These are phyloP conservation scores for Vitis riparia DNA, from an alignment of 164 flowering plant genomes.

Conservation along the genomic window DNA sequence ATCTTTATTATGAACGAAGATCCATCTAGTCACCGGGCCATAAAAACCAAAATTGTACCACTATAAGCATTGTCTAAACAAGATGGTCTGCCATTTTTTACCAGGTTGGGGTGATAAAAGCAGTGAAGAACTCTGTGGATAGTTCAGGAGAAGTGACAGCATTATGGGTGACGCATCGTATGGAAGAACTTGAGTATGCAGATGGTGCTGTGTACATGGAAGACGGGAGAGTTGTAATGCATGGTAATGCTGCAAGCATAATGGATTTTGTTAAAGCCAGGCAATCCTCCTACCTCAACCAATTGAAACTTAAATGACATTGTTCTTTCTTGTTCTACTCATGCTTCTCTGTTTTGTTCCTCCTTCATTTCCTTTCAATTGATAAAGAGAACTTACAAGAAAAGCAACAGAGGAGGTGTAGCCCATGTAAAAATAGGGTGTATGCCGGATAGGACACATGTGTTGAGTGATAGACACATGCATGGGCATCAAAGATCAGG, in stretches of 20 bases:
- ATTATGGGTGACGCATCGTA: slow-evolving; percentile 91
- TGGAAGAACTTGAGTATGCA: slow-evolving; percentile 90
- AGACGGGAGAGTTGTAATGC: slow-evolving; percentile 65
- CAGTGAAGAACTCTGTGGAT: slow-evolving; percentile 63
- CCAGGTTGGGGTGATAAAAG: slow-evolving; percentile 81
- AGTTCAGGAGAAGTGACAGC: slow-evolving; percentile 71
- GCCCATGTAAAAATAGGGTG: no score
- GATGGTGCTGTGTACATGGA: slow-evolving; percentile 98
- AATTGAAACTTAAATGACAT: slow-evolving; percentile 27
- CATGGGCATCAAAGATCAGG: no score
- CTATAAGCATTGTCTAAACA: not conserved
- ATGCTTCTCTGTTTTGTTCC: no score
- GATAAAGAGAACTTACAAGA: no score
- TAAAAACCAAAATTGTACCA: no score
- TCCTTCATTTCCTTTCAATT: no score
- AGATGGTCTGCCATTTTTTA: not conserved
- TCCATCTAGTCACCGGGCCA: no score
- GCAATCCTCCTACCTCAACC: slow-evolving; percentile 51
- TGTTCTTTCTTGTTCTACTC: not conserved
- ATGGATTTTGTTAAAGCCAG: slow-evolving; percentile 41
- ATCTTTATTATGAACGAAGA: no score
- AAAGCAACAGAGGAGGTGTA: no score
- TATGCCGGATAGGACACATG: no score
- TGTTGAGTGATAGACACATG: no score
- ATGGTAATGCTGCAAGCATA: slow-evolving; percentile 49